phyloP scores from a whole-genome alignment of 495 filamentous ascomycete species.

The Xylaria nigripes region DNA sequence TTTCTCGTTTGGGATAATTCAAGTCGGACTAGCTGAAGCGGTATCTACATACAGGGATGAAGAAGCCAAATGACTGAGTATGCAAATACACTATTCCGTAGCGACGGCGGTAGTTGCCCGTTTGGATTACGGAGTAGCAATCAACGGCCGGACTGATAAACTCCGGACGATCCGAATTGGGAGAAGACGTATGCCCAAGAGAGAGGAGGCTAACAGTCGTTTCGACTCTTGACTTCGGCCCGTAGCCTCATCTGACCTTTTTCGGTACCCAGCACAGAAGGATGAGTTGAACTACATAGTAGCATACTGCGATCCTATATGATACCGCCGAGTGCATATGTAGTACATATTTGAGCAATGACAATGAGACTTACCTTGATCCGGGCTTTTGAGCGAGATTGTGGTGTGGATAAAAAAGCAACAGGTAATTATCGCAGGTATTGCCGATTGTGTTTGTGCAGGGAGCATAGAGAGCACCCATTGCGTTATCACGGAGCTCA shows the following conservation, averaged over 20 bases:
- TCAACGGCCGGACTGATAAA: neutral
- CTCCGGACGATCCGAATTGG: constrained; percentile 10
- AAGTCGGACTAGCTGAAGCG: constrained; percentile 1
- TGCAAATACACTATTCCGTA: constrained; percentile 1
- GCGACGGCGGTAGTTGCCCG: constrained; percentile 9
- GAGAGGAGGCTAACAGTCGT: neutral
- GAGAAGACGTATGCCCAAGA: neutral
- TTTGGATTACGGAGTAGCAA: constrained; percentile 9
- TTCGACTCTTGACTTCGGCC: constrained; percentile 1
- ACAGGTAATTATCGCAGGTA: no score
- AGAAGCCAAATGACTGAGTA: neutral
- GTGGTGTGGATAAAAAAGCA: no score
- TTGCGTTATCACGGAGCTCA: neutral
- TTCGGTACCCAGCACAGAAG: neutral
- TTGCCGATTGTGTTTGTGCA: neutral
- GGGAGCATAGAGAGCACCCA: neutral
- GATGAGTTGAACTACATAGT: neutral
- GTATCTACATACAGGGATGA: neutral
- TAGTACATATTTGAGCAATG: neutral
- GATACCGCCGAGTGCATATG: neutral
- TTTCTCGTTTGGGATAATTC: neutral
- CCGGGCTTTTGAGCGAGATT: neutral
- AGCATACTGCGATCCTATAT: neutral
- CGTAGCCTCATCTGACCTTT: neutral
- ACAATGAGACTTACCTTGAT: neutral